Conservation (phyloP, 306 rosid genomes). For the Citrullus mucosospermus region DNA sequence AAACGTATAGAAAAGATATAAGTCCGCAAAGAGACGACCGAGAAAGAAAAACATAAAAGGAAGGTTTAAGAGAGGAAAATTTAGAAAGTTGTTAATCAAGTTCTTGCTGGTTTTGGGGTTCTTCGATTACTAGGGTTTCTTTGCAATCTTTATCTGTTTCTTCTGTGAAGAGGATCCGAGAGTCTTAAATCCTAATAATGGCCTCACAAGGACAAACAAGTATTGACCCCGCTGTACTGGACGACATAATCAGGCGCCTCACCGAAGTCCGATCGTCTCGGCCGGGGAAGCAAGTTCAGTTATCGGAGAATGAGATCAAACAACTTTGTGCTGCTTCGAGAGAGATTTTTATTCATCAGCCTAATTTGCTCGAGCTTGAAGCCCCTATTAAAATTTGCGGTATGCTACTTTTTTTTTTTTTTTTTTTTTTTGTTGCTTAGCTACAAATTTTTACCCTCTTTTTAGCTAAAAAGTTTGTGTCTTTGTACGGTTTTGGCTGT, state of each 20-base stretch:
- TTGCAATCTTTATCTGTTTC: neutral
- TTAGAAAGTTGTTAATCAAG: neutral
- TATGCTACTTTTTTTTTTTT: neutral
- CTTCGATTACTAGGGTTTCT: slow-evolving; percentile 4
- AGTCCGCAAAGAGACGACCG: slow-evolving; percentile 7
- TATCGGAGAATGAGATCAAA: slow-evolving; percentile 87
- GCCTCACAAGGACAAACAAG: slow-evolving; percentile 45
- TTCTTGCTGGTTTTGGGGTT: neutral
- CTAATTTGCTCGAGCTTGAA: slow-evolving; percentile 89
- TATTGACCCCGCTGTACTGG: slow-evolving; percentile 66
- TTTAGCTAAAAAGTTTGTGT: neutral
- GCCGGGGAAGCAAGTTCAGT: slow-evolving; percentile 85
- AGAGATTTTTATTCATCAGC: slow-evolving; percentile 68
- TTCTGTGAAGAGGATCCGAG: slow-evolving; percentile 6
- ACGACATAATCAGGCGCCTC: slow-evolving; percentile 77
- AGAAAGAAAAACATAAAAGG: neutral
- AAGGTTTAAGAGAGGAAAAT: neutral
- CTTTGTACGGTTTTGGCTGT: neutral
- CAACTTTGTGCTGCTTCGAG: slow-evolving; percentile 69
- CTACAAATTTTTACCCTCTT: neutral
- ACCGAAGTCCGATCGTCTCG: slow-evolving; percentile 71
- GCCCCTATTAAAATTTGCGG: slow-evolving; percentile 97
- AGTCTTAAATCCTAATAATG: slow-evolving; percentile 21
- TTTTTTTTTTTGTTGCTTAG: neutral
- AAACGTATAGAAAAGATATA: neutral